Base-by-base conservation (phyloP, 1,139 yeast genomes). In the Nakaseomyces sp. region DNA sequence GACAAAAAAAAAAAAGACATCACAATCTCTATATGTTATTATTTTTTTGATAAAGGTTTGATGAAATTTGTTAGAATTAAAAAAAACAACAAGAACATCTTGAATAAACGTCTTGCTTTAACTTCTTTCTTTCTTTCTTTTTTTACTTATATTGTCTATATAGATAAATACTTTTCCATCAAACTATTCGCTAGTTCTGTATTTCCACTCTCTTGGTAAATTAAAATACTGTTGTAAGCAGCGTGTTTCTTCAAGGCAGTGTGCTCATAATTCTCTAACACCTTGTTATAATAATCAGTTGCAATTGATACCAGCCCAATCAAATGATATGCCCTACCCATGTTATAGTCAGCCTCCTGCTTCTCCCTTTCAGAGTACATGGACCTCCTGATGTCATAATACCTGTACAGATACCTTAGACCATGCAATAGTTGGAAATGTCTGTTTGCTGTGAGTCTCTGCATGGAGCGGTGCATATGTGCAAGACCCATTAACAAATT, bases 401-500 rank as follows among this genome's bases (percentile, higher is more conserved):
- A 91, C 54, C 86, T 93, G 56, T 77, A 64, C 46, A 93, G 60
- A 55, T 76, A 87, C 47, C 91, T 77, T 41, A 91, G 66, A 0
- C 96, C 97, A 60, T 91, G 96, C 2, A 91, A 68, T 25, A 91
- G 70, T 58, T 89, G 96, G 45, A 83, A 71, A 57, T 89, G 96
- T 47, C 97, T 74, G 61, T 87, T 87, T 9, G 81, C 72, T 12
- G 95, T 81, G 45, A 86, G 77, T 51, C 99, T 71, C 63, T 91
- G 97, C 80, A 89, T 81, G 0, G 97, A 83, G 33, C 98, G 72
- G 55, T 89, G 96, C n/a, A 88, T 69, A 63, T 89, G 91, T 0
- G 89, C 79, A 35, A 91, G 65, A 0, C 93, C 96, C 43, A 86
- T 68, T 20, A 84, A 65, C 30, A 91, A 69, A 50, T 88, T 73